These are phyloP conservation scores for Rhodotorula sp. DNA, from an alignment of 1,284 basidiomycete species.

Conservation along the genomic window DNA sequence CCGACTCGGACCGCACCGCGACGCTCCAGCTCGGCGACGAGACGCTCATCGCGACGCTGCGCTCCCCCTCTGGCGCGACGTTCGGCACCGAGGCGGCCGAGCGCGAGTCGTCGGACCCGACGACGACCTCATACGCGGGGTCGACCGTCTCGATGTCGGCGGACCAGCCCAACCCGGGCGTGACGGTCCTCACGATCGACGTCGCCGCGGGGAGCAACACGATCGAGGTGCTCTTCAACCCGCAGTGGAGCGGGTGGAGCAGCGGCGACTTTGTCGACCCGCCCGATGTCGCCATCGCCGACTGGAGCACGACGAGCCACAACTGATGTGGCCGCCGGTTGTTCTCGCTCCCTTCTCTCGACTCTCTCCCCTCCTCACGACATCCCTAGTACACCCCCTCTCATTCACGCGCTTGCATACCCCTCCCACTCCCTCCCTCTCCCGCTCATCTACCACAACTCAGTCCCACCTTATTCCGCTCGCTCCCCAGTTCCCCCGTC, in stretches of 20 bases:
- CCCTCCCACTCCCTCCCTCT: neutral
- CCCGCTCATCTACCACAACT: no score
- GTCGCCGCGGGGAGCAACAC: constrained; percentile 70
- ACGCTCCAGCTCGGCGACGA: constrained; percentile 67
- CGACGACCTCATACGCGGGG: constrained; percentile 64
- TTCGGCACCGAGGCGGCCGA: constrained; percentile 48
- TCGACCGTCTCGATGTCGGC: constrained; percentile 63
- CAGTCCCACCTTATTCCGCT: no score
- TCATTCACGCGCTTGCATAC: neutral
- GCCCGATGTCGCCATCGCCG: constrained; percentile 63
- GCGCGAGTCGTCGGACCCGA: constrained; percentile 53
- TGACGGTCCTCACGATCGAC: constrained; percentile 76
- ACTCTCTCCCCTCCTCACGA: neutral
- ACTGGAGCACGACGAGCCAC: constrained; percentile 75
- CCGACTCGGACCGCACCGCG: constrained; percentile 57
- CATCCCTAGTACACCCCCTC: neutral
- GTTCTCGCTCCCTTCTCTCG: no score
- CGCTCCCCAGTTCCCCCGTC: no score
- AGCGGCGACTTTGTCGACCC: constrained; percentile 71
- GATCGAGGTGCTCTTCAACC: constrained; percentile 55
- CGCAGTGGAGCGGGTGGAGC: constrained; percentile 58
- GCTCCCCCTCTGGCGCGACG: constrained; percentile 48
- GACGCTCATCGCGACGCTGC: constrained; percentile 56
- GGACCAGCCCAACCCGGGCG: constrained; percentile 73
- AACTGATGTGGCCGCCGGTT: constrained; percentile 52